These are phyloP conservation scores for Plasmodium coatneyi DNA, from an alignment of 169 alveolate species.

Conservation along the genomic window DNA sequence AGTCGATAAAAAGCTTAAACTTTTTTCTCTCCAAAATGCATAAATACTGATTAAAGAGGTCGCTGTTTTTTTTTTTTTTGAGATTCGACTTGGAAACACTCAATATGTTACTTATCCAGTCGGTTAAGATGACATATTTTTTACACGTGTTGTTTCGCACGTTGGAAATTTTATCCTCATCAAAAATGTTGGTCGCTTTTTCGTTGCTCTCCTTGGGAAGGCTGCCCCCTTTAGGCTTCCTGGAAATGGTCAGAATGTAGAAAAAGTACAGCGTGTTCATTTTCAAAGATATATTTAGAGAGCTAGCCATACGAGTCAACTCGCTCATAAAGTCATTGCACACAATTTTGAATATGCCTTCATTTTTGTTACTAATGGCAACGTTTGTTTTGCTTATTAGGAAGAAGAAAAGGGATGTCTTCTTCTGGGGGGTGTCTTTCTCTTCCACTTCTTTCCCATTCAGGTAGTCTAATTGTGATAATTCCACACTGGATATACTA, in stretches of 20 bases:
- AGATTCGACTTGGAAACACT: slow-evolving; percentile 35
- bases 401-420: slow-evolving; percentile 15
- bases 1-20: slow-evolving; percentile 39
- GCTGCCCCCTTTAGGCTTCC: neutral
- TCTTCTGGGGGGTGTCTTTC: neutral
- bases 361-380: slow-evolving; percentile 29
- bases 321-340: slow-evolving; percentile 41
- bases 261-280: slow-evolving; percentile 32
- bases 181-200: neutral
- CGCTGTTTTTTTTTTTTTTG: slow-evolving; percentile 8
- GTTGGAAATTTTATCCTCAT: neutral
- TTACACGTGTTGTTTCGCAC: slow-evolving; percentile 8
- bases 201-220: neutral
- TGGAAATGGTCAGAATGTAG: slow-evolving; percentile 13
- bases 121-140: slow-evolving; percentile 60
- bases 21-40: slow-evolving; percentile 63
- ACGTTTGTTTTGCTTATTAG: slow-evolving; percentile 32
- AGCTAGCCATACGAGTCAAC: neutral
- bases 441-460: neutral
- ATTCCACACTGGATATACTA: neutral
- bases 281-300: slow-evolving; percentile 32
- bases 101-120: slow-evolving; percentile 41
- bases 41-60: slow-evolving; percentile 14
- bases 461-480: neutral
- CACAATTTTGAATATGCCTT: slow-evolving; percentile 49